Percentiles rank a stretch among this genome's conserved stretches.
phyloP scores from a whole-genome alignment of 306 rosid genomes.

The Acacia confusa region DNA sequence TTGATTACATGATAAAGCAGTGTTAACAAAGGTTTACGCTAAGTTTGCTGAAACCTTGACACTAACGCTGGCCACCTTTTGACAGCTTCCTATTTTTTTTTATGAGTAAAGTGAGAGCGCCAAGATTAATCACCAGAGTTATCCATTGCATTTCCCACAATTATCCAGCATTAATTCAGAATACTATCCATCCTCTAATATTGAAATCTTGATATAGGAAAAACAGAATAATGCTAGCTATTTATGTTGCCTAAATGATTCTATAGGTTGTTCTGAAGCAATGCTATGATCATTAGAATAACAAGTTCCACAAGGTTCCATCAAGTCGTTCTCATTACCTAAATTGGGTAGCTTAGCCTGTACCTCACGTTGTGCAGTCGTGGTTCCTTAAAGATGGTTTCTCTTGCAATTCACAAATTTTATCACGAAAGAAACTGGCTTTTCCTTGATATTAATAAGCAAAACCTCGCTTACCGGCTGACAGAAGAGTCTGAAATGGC shows the following conservation, averaged over 20 bases:
- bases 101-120: neutral
- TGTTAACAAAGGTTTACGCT: neutral
- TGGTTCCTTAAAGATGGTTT: slow-evolving; percentile 22
- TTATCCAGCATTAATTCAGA: neutral
- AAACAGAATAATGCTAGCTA: neutral
- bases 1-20: neutral
- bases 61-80: neutral
- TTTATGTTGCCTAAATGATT: too few species aligned
- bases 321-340: slow-evolving; percentile 37
- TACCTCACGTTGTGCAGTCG: slow-evolving; percentile 9
- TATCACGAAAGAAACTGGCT: neutral
- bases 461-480: neutral
- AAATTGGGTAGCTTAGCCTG: slow-evolving; percentile 29
- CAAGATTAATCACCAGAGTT: neutral
- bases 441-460: neutral
- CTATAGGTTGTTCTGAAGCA: neutral
- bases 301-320: neutral
- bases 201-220: neutral
- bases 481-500: slow-evolving; percentile 37
- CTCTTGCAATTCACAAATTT: slow-evolving; percentile 27
- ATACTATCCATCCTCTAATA: neutral
- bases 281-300: neutral
- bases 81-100: neutral
- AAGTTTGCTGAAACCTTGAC: neutral
- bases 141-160: neutral